phyloP scores from a whole-genome alignment of 2,329 filamentous ascomycete genomes.

The Fusarium veterinarium region DNA sequence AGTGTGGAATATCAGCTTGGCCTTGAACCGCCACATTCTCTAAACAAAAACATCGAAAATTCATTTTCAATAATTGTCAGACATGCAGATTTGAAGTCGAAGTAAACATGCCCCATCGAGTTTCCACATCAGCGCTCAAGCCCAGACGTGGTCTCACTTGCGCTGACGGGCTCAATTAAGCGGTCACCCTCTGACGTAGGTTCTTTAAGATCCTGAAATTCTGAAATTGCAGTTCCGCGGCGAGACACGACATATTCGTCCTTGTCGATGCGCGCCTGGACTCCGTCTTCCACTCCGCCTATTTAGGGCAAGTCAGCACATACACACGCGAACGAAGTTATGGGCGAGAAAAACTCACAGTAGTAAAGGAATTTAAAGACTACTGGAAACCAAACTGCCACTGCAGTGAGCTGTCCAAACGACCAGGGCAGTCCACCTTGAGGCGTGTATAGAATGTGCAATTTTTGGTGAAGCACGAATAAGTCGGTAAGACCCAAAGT shows the following conservation, averaged over 20 bases:
- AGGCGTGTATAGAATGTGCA: not conserved
- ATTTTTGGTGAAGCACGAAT: not conserved
- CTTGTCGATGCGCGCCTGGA: not conserved
- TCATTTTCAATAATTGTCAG: too few species aligned
- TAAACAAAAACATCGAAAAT: too few species aligned
- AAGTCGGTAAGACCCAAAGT: not conserved
- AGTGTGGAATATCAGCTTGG: too few species aligned
- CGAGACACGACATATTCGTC: not conserved
- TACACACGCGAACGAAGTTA: accelerated
- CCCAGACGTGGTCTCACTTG: too few species aligned
- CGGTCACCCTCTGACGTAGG: too few species aligned
- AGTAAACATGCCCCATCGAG: too few species aligned
- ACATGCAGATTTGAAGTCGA: too few species aligned
- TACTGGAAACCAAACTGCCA: not conserved
- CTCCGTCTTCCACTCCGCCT: not conserved
- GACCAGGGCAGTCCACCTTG: not conserved
- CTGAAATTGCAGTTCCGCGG: not conserved
- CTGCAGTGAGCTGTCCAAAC: not conserved
- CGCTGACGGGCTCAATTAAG: too few species aligned
- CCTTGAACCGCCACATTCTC: too few species aligned
- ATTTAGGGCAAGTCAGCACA: not conserved
- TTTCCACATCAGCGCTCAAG: too few species aligned
- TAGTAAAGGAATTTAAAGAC: not conserved
- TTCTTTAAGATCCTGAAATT: not conserved
- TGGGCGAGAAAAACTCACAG: accelerated